Evolutionary conservation across 768 basidiomycete genomes (phyloP), one percentile per base, ranked within the genome.

Genomic region (Lentinula aciculospora): DNA sequence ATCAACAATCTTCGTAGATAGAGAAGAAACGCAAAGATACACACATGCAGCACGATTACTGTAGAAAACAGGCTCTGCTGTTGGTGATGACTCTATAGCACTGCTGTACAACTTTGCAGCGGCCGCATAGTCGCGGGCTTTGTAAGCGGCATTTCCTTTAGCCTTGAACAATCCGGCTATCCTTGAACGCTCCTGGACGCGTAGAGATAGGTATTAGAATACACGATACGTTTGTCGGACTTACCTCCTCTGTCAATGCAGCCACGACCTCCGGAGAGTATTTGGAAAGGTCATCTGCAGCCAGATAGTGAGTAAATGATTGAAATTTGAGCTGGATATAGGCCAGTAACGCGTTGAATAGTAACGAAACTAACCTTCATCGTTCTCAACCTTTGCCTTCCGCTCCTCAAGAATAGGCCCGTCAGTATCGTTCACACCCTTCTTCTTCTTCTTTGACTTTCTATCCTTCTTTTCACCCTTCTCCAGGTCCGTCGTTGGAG

Each of bases 1-100:
- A 29, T 45, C 39, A 12, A 25, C 50, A 40, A 0, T 9, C 36
- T 50, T 48, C 32, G 13, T 39, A 4, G 13, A n/a, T n/a, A n/a
- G 8, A 7, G 32, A 34, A 13, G 1, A 8, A 8, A 34, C 32
- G 9, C 2, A 8, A 8, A 49, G 23, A 34, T 5, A 77, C 87
- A 57, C 59, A 93, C 96, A 98, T 60, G 97, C 97, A 39, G 96
- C 97, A 53, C 97, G 87, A 72, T 99, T 99, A 72, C 91, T 92
- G 81, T 86, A 98, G 75, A 88, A 99, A 31, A 98, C 92, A 28
- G 97, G 87, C 66, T 96, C 93, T 6, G 86, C 83, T 68, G 83
- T 86, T 7, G 89, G 86, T 3, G 89, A 77, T 19, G 89, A 77
- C 46, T 80, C 76, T 61, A 92, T 91, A 36, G 90, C 90, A 58